Conservation (phyloP, 768 basidiomycete species). For the Hydnomerulius pinastri region DNA sequence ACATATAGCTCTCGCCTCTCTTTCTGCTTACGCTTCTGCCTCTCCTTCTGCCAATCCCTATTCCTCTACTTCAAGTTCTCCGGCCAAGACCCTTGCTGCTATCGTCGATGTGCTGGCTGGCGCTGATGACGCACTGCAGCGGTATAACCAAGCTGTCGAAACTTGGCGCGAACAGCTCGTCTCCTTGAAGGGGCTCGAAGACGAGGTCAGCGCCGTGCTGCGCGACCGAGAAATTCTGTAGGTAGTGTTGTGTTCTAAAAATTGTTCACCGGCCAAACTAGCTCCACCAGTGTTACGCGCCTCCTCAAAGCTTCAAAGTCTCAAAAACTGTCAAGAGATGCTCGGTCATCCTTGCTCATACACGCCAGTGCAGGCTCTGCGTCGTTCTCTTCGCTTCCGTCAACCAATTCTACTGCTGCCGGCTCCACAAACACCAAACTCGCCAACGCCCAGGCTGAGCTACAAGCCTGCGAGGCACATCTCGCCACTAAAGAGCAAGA, state of each 20-base stretch:
- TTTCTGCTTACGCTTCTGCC: conserved; percentile 73
- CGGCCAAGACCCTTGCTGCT: conserved; percentile 26
- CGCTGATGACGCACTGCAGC: conserved; percentile 68
- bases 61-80: conserved; percentile 34
- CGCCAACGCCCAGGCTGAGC: conserved; percentile 66
- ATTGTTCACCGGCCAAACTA: neutral
- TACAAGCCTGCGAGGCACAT: conserved; percentile 81
- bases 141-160: conserved; percentile 63
- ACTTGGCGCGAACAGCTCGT: conserved; percentile 64
- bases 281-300: conserved; percentile 60
- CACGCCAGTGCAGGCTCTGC: conserved; percentile 38
- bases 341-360: conserved; percentile 31
- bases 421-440: conserved; percentile 46
- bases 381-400: conserved; percentile 44
- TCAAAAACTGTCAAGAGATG: conserved; percentile 42
- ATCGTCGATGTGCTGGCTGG: conserved; percentile 60
- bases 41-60: conserved; percentile 53
- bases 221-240: conserved; percentile 83
- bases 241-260: too few species aligned
- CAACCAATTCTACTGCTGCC: conserved; percentile 27
- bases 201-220: conserved; percentile 68
- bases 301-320: conserved; percentile 77
- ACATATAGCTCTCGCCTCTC: conserved; percentile 60
- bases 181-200: conserved; percentile 65
- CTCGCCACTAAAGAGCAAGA: conserved; percentile 70